Conservation (phyloP, 495 filamentous ascomycete species). For the Achaetomiella virescens region DNA sequence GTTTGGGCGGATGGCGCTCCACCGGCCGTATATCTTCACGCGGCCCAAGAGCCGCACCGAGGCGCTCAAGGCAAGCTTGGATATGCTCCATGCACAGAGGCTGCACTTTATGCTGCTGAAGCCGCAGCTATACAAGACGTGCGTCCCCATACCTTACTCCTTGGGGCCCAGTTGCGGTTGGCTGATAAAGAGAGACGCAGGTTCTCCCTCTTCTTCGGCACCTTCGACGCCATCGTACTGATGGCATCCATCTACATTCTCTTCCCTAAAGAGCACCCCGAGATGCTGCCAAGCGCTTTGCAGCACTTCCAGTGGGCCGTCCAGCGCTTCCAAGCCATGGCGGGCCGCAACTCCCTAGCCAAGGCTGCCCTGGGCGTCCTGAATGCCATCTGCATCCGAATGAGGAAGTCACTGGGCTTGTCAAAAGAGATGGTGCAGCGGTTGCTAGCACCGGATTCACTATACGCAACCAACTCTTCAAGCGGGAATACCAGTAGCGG, state of each 20-base stretch:
- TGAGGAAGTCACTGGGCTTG: constrained; percentile 38
- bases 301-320: constrained; percentile 50
- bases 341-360: constrained; percentile 44
- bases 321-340: constrained; percentile 47
- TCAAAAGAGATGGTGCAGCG: constrained; percentile 7
- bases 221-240: constrained; percentile 58
- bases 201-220: constrained; percentile 49
- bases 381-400: constrained; percentile 38
- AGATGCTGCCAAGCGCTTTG: constrained; percentile 36
- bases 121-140: constrained; percentile 50
- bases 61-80: constrained; percentile 49
- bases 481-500: neutral
- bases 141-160: constrained; percentile 10
- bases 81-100: constrained; percentile 50
- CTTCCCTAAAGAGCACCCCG: constrained; percentile 43
- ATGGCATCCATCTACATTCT: constrained; percentile 53
- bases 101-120: constrained; percentile 43
- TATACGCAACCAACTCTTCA: neutral
- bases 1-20: constrained; percentile 54
- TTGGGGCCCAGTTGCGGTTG: neutral
- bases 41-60: constrained; percentile 43
- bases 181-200: neutral
- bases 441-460: neutral
- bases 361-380: constrained; percentile 47
- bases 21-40: constrained; percentile 58